These are phyloP conservation scores for Paraconiothyrium sp. DNA, from an alignment of 2,329 filamentous ascomycete genomes.

Conservation along the genomic window DNA sequence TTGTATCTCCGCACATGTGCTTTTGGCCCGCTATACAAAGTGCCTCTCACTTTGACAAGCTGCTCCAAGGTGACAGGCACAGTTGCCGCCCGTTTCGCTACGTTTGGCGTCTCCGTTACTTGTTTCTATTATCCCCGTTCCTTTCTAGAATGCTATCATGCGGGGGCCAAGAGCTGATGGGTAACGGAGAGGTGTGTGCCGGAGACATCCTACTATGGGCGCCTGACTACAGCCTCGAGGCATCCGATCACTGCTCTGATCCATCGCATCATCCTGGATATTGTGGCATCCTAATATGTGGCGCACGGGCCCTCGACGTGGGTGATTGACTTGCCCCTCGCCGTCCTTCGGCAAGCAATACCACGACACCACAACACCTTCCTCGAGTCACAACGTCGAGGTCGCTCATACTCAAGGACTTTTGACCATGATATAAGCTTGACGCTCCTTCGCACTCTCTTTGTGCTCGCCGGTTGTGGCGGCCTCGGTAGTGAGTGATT, in stretches of 20 bases:
- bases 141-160: neutral
- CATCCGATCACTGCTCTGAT: too few species aligned
- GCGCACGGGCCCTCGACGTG: slow-evolving; percentile 8
- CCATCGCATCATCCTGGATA: neutral
- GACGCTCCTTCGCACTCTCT: neutral
- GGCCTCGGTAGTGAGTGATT: neutral
- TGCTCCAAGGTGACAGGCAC: neutral
- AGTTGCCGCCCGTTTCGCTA: neutral
- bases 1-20: too few species aligned
- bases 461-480: neutral
- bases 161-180: neutral
- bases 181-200: neutral
- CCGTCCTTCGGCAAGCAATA: neutral
- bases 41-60: neutral
- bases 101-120: neutral
- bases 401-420: neutral
- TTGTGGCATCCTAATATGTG: neutral
- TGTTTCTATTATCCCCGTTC: neutral
- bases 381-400: neutral
- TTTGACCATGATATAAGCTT: neutral
- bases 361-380: slow-evolving; percentile 1
- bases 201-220: neutral
- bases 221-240: neutral
- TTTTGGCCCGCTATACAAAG: too few species aligned
- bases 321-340: neutral